Evolutionary conservation across 768 basidiomycete genomes (phyloP), one percentile per base, ranked within the genome.

Genomic region (Neoboletus brunneissimus): DNA sequence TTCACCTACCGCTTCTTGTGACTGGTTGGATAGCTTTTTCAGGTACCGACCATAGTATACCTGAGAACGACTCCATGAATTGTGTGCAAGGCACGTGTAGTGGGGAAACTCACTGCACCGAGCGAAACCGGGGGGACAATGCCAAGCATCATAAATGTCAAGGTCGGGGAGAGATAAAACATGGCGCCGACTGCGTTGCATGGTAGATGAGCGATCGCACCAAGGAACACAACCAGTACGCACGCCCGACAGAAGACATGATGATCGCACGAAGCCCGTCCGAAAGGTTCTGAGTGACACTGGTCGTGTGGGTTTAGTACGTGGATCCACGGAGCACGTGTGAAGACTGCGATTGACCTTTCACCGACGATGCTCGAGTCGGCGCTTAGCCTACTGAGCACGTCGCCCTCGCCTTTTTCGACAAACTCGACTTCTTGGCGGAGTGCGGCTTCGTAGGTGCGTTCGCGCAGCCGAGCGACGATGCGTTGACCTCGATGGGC

Each of bases 11-110:
- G 95, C 93, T 65, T 94, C 94, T 71, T 99, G 96, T 7, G 96
- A 95, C 65, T 86, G 77, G 64, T 91, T 93, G 8, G 92, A 92
- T 4, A 99, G 82, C 58, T 86, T 88, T 69, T 94, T 93, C 52
- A 99, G 75, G 73, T 98, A 99, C 13, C 94, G 85, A 60, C 96
- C 95, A 65, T 99, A 99, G 70, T 94, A 90, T 13, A 98, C 91
- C 90, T 96, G 59, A 18, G 2, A n/a, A 16, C 0, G 25, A 16
- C 7, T 10, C 48, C 53, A 54, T 63, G 54, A 66, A 55, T 13
- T 44, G 46, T 34, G 48, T 22, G 43, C 8, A 41, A 61, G 37
- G n/a, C 16, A 7, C 52, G 56, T 44, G 61, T 9, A 25, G 18
- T 4, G 27, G 35, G 54, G 55, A 43, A 57, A 75, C 78, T 31